Conservation (phyloP, 2,329 filamentous ascomycete species). For the Penicillium italicum region DNA sequence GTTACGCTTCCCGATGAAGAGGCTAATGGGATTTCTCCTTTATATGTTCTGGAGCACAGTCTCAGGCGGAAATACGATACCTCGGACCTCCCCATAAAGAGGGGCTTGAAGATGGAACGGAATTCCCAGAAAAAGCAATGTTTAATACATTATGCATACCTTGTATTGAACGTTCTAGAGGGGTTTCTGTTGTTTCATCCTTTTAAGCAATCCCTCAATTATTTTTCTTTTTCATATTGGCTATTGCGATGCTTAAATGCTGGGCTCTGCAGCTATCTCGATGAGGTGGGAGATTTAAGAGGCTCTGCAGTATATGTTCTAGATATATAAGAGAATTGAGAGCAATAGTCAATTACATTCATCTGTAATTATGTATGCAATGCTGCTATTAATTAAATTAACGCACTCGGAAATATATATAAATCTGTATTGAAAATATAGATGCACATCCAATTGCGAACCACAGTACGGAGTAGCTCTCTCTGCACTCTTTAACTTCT, state of each 20-base stretch:
- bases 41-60: slow-evolving; percentile 17
- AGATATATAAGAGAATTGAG: not conserved
- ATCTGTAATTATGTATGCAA: not conserved
- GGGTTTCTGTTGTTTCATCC: not conserved
- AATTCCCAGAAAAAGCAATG: slow-evolving; percentile 18
- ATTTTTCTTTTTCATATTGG: not conserved
- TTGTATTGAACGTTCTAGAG: not conserved
- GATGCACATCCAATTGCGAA: slow-evolving; percentile 20
- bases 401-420: not conserved
- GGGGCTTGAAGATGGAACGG: slow-evolving; percentile 17
- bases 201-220: not conserved
- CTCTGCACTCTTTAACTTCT: slow-evolving; percentile 20
- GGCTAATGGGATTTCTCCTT: slow-evolving; percentile 11
- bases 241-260: not conserved
- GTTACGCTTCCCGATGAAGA: slow-evolving; percentile 21
- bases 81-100: slow-evolving; percentile 24
- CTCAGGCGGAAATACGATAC: slow-evolving; percentile 33
- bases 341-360: no score
- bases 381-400: not conserved
- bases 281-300: not conserved
- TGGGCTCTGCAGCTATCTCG: not conserved
- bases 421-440: no score
- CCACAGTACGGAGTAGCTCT: slow-evolving; percentile 25
- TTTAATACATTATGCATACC: not conserved
- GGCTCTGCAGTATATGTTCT: not conserved